Evolutionary conservation across 805 yeast species (phyloP).

Genomic region (Wickerhamiella brachini): DNA sequence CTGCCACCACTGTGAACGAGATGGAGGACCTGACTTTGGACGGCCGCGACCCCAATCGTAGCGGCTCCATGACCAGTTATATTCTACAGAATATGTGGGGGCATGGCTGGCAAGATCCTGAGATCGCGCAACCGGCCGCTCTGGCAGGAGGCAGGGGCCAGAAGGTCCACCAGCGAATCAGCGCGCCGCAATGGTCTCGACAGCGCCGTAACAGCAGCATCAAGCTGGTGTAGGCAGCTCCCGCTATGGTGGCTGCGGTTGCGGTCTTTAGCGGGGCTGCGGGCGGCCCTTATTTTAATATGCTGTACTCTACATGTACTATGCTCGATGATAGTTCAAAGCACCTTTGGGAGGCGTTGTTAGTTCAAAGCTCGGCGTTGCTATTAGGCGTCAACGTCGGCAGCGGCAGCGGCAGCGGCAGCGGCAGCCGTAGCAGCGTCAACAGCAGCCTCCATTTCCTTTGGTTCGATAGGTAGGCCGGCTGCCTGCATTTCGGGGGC

Average conservation of each 20-base stretch:
- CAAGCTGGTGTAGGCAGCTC: not conserved
- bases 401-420: not conserved
- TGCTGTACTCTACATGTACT: too few species aligned
- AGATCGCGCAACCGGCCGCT: not conserved
- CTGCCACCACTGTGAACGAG: conserved; percentile 17
- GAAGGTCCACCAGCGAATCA: conserved; percentile 1
- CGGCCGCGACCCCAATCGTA: not conserved
- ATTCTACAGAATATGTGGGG: conserved; percentile 16
- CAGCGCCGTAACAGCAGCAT: conserved; percentile 1
- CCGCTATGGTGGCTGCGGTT: too few species aligned
- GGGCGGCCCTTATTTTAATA: too few species aligned
- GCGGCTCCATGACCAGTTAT: conserved; percentile 10
- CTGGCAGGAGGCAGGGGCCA: not conserved
- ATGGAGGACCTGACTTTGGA: conserved; percentile 14
- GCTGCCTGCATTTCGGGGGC: not conserved
- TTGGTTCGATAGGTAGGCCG: not conserved
- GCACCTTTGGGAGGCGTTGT: too few species aligned
- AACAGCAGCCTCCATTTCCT: not conserved
- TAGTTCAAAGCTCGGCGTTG: too few species aligned
- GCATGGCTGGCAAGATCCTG: conserved; percentile 15
- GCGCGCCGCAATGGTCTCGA: conserved; percentile 1
- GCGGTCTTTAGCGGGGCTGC: too few species aligned
- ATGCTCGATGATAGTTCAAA: too few species aligned
- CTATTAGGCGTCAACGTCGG: too few species aligned
- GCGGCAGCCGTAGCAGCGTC: not conserved